phyloP scores from a whole-genome alignment of 495 filamentous ascomycete species.

The Tuber magnatum region DNA sequence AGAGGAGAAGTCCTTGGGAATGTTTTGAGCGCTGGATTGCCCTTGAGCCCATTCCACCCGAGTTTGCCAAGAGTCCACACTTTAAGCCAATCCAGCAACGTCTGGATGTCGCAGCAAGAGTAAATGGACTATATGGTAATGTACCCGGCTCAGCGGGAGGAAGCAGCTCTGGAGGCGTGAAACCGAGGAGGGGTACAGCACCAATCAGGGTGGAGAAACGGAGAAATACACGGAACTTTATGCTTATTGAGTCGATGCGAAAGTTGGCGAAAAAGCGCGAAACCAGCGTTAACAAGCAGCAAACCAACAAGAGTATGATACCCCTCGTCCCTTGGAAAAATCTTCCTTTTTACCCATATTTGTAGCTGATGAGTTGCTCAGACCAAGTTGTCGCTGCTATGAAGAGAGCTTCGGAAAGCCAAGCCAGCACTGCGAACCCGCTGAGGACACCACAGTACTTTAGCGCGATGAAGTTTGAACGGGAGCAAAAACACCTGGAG shows the following conservation, averaged over 20 bases:
- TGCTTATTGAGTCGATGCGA: constrained; percentile 85
- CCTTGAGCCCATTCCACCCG: constrained; percentile 76
- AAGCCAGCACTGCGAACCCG: constrained; percentile 34
- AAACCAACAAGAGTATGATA: constrained; percentile 48
- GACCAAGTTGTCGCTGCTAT: constrained; percentile 37
- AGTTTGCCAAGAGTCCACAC: constrained; percentile 89
- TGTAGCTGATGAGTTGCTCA: not conserved
- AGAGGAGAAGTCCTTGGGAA: constrained; percentile 93
- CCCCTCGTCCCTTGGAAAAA: not conserved
- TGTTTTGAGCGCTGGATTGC: constrained; percentile 95
- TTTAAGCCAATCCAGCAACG: constrained; percentile 51
- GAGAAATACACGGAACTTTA: constrained; percentile 74
- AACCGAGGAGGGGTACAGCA: constrained; percentile 35
- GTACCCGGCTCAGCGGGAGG: constrained; percentile 15
- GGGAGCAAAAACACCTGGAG: constrained; percentile 69
- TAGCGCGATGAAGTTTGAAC: constrained; percentile 76
- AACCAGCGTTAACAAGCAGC: constrained; percentile 72
- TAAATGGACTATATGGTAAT: constrained; percentile 26
- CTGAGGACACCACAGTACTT: constrained; percentile 77
- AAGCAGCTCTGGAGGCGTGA: constrained; percentile 23
- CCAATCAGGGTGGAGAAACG: constrained; percentile 68
- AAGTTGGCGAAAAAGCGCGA: constrained; percentile 93
- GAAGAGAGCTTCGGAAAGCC: constrained; percentile 43
- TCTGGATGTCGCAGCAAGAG: constrained; percentile 36
- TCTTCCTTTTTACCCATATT: not conserved